Base-by-base conservation (phyloP, 1,284 basidiomycete genomes). In the Meripilus lineatus region DNA sequence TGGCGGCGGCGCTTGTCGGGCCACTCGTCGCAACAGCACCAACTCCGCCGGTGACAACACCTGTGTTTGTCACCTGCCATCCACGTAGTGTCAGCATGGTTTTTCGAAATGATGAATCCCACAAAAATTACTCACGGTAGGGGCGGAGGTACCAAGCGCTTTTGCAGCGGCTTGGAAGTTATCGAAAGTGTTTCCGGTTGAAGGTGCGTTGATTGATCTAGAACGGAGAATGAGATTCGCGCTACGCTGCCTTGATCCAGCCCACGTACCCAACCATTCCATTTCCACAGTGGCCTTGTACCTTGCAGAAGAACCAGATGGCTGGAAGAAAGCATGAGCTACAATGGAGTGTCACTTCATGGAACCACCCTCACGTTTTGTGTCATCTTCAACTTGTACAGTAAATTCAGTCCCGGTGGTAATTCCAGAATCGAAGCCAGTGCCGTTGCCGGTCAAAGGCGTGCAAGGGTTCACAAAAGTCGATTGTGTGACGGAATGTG, bases 281-380 rank as follows among this genome's bases (percentile, higher is more conserved):
- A 47, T 66, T 47, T 22, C 73, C 71, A 56, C 80, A 83, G 60
- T 82, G 80, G 3, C 49, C 38, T 1, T 65, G 48, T 51, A 71
- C 65, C 58, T 78, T 79, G 67, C 82, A 85, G 65, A 75, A 76
- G 70, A 78, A 82, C 76, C 77, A 84, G 45, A 80, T 75, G 22
- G 76, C 75, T 79, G 45, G 3, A 30, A 28, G 36, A 35, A 40
- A 38, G 24, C 11, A 21, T 8, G 15, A 11, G 5, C 22, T 22
- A 10, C 37, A 38, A 20, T 10, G 5, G 5, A 22, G 37, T n/a
- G 24, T 17, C 5, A 5, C 18, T 10, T 21, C 5, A 17, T 18
- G 15, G 13, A 10, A 21, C 15, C 8, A n/a, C 5, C 25, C 43
- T 3, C 23, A 45, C 43, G 43, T 20, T 28, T 46, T 3, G 34